These are phyloP conservation scores for Suillus cothurnatus DNA, from an alignment of 768 basidiomycete genomes.

Conservation along the genomic window DNA sequence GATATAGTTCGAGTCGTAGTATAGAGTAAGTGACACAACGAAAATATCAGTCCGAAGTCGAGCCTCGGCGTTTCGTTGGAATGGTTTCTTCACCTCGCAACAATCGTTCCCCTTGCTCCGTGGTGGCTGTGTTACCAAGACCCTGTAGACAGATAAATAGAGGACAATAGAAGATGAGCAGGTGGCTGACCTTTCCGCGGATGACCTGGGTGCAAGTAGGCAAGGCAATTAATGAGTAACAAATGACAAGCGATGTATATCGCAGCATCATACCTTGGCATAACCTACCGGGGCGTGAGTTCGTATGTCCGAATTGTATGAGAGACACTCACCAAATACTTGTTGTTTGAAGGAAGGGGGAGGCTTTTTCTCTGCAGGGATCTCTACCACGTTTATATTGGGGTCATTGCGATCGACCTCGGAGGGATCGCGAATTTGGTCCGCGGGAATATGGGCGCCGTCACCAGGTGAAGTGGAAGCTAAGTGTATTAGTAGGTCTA, in stretches of 20 bases:
- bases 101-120: slow-evolving; percentile 56
- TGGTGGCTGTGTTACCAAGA: slow-evolving; percentile 41
- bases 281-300: slow-evolving; percentile 26
- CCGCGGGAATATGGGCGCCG: slow-evolving; percentile 33
- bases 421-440: slow-evolving; percentile 28
- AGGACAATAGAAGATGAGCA: slow-evolving; percentile 7
- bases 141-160: slow-evolving; percentile 16
- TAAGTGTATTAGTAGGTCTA: slow-evolving; percentile 13
- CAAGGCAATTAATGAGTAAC: slow-evolving; percentile 10
- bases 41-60: slow-evolving; percentile 14
- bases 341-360: slow-evolving; percentile 58
- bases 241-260: background rate
- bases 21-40: background rate
- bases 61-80: slow-evolving; percentile 26
- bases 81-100: slow-evolving; percentile 49
- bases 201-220: slow-evolving; percentile 21
- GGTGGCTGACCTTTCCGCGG: slow-evolving; percentile 31
- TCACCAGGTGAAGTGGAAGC: slow-evolving; percentile 40
- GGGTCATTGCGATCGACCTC: slow-evolving; percentile 30
- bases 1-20: background rate
- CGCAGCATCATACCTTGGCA: slow-evolving; percentile 24
- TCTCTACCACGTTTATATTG: slow-evolving; percentile 27
- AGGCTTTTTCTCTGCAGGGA: slow-evolving; percentile 23
- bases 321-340: slow-evolving; percentile 48
- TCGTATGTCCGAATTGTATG: background rate